These are phyloP conservation scores for Xylaria scruposa DNA, from an alignment of 495 filamentous ascomycete genomes.

Conservation along the genomic window DNA sequence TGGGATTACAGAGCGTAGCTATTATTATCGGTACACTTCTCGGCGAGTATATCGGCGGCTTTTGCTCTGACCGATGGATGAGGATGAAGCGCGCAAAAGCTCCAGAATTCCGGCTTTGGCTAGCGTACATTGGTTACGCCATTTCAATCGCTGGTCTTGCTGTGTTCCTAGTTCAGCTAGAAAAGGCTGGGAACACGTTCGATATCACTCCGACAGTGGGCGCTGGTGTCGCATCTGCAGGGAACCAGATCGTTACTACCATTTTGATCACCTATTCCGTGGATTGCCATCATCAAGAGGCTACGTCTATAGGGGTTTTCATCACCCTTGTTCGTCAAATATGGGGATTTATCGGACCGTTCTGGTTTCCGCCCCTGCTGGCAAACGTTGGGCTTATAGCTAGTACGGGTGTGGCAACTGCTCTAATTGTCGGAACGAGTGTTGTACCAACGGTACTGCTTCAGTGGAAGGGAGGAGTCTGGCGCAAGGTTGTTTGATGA, in stretches of 20 bases:
- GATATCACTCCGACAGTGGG: slow-evolving; percentile 59
- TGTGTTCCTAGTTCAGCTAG: slow-evolving; percentile 56
- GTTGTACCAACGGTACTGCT: neutral
- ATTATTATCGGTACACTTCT: slow-evolving; percentile 61
- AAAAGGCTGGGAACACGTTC: slow-evolving; percentile 47
- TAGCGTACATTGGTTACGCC: slow-evolving; percentile 58
- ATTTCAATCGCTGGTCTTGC: slow-evolving; percentile 57
- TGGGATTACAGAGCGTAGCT: slow-evolving; percentile 60
- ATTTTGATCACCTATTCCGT: slow-evolving; percentile 61
- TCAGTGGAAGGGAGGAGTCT: neutral
- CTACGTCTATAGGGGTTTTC: slow-evolving; percentile 62
- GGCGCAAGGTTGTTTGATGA: neutral
- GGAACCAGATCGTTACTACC: slow-evolving; percentile 64
- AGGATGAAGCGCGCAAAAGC: slow-evolving; percentile 36
- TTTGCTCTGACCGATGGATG: slow-evolving; percentile 59
- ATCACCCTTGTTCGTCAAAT: slow-evolving; percentile 60
- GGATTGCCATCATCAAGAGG: slow-evolving; percentile 57
- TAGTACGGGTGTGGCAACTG: neutral
- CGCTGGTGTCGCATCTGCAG: slow-evolving; percentile 54
- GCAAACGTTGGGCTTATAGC: slow-evolving; percentile 14
- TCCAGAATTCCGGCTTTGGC: slow-evolving; percentile 53
- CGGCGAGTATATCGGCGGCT: slow-evolving; percentile 62
- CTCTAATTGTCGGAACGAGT: neutral
- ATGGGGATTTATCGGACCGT: slow-evolving; percentile 65
- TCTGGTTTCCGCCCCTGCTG: slow-evolving; percentile 53